Percentiles rank a stretch among this genome's conserved stretches.
These are phyloP conservation scores for Acephala macrosclerotiorum DNA, from an alignment of 2,329 filamentous ascomycete genomes.

Conservation along the genomic window DNA sequence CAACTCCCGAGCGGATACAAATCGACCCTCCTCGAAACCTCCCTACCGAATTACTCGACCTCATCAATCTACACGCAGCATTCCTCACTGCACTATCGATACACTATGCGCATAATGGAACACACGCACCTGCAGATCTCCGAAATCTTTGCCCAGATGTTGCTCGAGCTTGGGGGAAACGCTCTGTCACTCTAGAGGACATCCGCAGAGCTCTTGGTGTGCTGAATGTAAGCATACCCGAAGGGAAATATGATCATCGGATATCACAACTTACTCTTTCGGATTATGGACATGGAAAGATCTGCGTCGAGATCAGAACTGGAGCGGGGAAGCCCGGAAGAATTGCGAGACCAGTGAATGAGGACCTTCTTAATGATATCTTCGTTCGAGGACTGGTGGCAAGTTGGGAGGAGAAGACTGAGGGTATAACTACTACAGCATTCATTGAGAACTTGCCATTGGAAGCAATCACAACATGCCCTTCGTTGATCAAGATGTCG, in stretches of 20 bases:
- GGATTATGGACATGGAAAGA: conserved; percentile 60
- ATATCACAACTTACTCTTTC: conserved; percentile 49
- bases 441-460: conserved; percentile 66
- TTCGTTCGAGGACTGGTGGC: conserved; percentile 61
- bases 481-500: conserved; percentile 59
- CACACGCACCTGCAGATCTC: conserved; percentile 68
- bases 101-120: conserved; percentile 74
- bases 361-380: conserved; percentile 58
- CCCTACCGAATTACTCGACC: conserved; percentile 61
- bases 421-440: conserved; percentile 19
- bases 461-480: conserved; percentile 58
- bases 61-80: conserved; percentile 69
- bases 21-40: conserved; percentile 40
- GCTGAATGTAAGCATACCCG: conserved; percentile 47
- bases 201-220: conserved; percentile 72
- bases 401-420: conserved; percentile 49
- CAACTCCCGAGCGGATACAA: conserved; percentile 17
- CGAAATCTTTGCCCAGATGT: conserved; percentile 66
- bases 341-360: conserved; percentile 52
- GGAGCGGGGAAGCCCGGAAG: conserved; percentile 29
- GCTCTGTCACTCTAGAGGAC: conserved; percentile 69
- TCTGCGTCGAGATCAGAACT: conserved; percentile 62
- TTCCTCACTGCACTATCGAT: conserved; percentile 74
- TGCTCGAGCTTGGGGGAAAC: conserved; percentile 75
- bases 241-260: conserved; percentile 48